Evolutionary conservation across 139 green algal species (phyloP), one percentile per base, ranked within the genome.

Genomic region (Raphidocelis subcapitata): DNA sequence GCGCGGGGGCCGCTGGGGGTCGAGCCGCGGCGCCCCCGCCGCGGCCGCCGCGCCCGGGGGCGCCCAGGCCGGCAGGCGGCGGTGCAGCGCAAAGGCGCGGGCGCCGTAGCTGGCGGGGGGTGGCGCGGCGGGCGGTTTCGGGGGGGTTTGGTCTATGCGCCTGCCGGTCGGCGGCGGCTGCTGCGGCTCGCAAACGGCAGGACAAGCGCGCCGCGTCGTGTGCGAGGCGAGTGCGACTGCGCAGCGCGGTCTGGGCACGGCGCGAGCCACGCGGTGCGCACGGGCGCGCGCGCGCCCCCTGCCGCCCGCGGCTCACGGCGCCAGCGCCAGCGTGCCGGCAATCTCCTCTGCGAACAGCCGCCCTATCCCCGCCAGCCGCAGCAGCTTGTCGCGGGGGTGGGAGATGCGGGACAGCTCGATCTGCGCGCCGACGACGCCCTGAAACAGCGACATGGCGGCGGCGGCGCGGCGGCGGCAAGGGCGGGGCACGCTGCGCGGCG

Each of bases 301-400:
- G n/a, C n/a, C n/a, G n/a, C n/a, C n/a, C n/a, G n/a, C 12, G 4
- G 73, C 82, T 55, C 79, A 87, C 33, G 82, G 82, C 4, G 67
- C 76, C 1, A 84, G 70, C 4, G 51, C 31, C 29, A 88, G 33
- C 0, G 82, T 88, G 23, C 71, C 82, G 2, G 78, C 26, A 0
- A 88, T 54, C 62, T 88, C 82, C 5, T 66, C 54, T 23, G 47
- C 76, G 51, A 88, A 67, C 3, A 88, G 72, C n/a, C 55, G 35
- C 21, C 23, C n/a, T 20, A 76, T 76, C 20, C 20, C 29, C 20
- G 4, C 60, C 31, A 69, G 26, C 5, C 70, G 29, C 14, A n/a
- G 46, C 16, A 76, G 60, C 41, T 75, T 75, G 16, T 62, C 36
- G 3, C 41, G 35, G 10, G 69, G 44, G 41, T 15, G 36, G 26